Evolutionary conservation across 208 protist genomes (phyloP).

Genomic region (Acanthamoeba healyi): DNA sequence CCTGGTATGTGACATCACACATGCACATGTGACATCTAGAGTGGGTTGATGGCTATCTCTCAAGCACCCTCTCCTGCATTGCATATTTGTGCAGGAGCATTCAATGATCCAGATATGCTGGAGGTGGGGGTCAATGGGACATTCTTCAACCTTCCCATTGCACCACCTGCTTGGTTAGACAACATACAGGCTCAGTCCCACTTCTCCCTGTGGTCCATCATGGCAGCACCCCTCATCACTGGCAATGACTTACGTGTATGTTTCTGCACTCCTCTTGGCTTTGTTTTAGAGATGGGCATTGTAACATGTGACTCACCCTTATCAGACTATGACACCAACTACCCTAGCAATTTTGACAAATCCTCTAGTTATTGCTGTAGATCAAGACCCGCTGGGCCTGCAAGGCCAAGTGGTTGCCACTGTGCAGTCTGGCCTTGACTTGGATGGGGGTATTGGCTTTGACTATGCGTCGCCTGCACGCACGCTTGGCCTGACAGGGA

Average conservation of each 20-base stretch:
- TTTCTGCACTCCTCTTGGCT: no score
- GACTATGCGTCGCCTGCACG: no score
- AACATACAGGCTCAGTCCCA: background rate
- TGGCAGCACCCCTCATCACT: constrained; percentile 72
- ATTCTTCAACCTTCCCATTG: background rate
- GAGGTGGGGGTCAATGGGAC: constrained; percentile 42
- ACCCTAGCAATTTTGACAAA: constrained; percentile 70
- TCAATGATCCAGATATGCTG: constrained; percentile 33
- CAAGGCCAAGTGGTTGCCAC: constrained; percentile 39
- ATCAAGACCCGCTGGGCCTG: constrained; percentile 82
- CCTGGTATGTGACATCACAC: background rate
- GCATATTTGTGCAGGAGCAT: background rate
- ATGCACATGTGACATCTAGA: no score
- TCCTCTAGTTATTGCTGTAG: constrained; percentile 67
- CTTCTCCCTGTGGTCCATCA: constrained; percentile 60
- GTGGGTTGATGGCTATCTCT: no score
- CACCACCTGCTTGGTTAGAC: background rate
- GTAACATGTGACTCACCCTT: no score
- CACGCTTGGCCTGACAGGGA: no score
- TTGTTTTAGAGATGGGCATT: no score
- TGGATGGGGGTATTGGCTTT: no score
- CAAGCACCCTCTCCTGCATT: no score
- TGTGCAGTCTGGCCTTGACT: no score
- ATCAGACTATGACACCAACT: no score
- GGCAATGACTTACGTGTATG: constrained; percentile 43